A percentile compares a stretch with the other conserved stretches of the same genome.
Evolutionary conservation across 2,329 filamentous ascomycete species (phyloP).

Genomic region (Aspergillus glaucus): DNA sequence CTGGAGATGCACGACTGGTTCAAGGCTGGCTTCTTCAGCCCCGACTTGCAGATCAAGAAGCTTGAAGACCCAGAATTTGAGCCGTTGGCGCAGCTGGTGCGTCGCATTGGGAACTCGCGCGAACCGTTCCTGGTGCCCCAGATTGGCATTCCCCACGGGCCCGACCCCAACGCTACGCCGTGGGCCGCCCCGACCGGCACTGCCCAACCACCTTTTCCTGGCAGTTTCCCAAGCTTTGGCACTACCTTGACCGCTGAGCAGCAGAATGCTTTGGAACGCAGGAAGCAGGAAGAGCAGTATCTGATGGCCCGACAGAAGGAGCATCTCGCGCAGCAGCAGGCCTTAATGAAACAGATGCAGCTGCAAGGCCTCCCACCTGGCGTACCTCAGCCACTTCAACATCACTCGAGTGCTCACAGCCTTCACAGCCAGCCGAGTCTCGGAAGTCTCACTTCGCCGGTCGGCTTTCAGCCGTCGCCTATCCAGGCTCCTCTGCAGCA

Average conservation of each 20-base stretch:
- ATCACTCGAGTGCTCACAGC: slow-evolving; percentile 91
- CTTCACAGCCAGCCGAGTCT: slow-evolving; percentile 96
- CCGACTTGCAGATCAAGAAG: slow-evolving; percentile 90
- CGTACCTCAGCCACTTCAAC: slow-evolving; percentile 66
- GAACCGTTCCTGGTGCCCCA: slow-evolving; percentile 97
- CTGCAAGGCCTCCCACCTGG: slow-evolving; percentile 50
- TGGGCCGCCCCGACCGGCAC: slow-evolving; percentile 51
- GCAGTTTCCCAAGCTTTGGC: slow-evolving; percentile 91
- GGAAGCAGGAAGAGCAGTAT: slow-evolving; percentile 98
- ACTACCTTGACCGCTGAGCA: slow-evolving; percentile 95
- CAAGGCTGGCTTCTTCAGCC: slow-evolving; percentile 95
- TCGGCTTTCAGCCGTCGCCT: slow-evolving; percentile 58
- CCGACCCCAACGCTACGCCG: slow-evolving; percentile 50
- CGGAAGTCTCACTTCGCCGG: slow-evolving; percentile 85
- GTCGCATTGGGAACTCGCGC: slow-evolving; percentile 91
- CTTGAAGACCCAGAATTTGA: slow-evolving; percentile 91
- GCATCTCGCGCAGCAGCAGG: slow-evolving; percentile 80
- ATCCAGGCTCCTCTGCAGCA: slow-evolving; percentile 55
- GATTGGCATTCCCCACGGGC: slow-evolving; percentile 88
- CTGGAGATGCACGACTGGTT: slow-evolving; percentile 99
- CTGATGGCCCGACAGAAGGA: slow-evolving; percentile 95
- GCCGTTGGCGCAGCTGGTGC: slow-evolving; percentile 86
- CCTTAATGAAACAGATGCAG: slow-evolving; percentile 66
- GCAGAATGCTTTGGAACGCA: slow-evolving; percentile 90
- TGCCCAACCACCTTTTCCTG: slow-evolving; percentile 81